phyloP scores from a whole-genome alignment of 2,329 filamentous ascomycete genomes.

The Fusarium cyanostomum region DNA sequence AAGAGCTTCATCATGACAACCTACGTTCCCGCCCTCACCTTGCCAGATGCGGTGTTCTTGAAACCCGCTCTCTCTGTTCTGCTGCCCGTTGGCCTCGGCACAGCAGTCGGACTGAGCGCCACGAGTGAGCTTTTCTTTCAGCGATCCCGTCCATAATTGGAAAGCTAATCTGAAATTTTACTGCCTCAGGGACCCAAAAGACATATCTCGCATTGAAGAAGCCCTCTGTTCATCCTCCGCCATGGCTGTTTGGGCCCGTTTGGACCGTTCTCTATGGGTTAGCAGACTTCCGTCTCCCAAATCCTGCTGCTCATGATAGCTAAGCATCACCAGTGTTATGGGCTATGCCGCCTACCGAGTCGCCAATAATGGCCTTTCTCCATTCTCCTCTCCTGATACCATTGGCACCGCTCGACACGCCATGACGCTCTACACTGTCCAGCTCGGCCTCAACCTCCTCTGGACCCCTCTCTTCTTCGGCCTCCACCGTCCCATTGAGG shows the following conservation, averaged over 20 bases:
- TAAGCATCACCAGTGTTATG: constrained; percentile 65
- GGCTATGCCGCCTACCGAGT: constrained; percentile 89
- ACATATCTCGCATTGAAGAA: constrained; percentile 75
- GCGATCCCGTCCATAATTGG: background rate
- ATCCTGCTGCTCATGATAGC: background rate
- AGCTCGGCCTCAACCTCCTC: constrained; percentile 83
- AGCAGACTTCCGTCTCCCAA: constrained; percentile 4
- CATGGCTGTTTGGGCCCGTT: constrained; percentile 69
- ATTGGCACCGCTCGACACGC: constrained; percentile 70
- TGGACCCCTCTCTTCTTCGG: constrained; percentile 97
- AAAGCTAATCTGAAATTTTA: background rate
- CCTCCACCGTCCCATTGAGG: constrained; percentile 75
- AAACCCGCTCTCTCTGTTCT: constrained; percentile 78
- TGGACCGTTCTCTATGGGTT: constrained; percentile 74
- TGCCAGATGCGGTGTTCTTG: constrained; percentile 76
- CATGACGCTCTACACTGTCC: constrained; percentile 84
- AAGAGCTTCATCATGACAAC: constrained; percentile 71
- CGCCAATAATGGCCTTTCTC: constrained; percentile 69
- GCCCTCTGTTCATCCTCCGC: constrained; percentile 69
- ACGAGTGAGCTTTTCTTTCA: constrained; percentile 61
- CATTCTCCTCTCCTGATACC: constrained; percentile 62
- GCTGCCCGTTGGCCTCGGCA: constrained; percentile 77
- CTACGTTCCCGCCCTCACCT: constrained; percentile 79
- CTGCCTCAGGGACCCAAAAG: constrained; percentile 63
- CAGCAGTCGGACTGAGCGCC: constrained; percentile 75